Base-by-base conservation (phyloP, 345 rosid genomes). In the Brassica juncea region DNA sequence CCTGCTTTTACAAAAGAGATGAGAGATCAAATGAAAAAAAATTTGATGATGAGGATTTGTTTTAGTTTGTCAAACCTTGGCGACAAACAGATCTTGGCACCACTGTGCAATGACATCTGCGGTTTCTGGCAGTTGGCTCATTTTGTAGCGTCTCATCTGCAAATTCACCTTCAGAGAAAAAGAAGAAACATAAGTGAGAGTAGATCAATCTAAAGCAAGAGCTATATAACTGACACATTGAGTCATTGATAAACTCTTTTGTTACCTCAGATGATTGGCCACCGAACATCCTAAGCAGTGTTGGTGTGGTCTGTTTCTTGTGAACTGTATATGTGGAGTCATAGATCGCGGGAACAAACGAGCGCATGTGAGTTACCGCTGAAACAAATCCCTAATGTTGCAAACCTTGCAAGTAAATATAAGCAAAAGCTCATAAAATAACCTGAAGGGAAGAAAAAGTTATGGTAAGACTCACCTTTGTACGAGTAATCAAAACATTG, bases 71-170 rank as follows among this genome's bases (percentile, higher is more conserved):
- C 34, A 71, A 77, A 89, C 97, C 92, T 92, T 89, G 34, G 92
- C 78, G 74, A 87, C 83, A 73, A 89, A 90, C 44, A 82, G 32
- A 80, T 92, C 93, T 86, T 72, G 88, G 82, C 95, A 92, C 97
- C 93, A 92, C 73, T 89, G 95, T 9, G 91, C 75, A 75, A 90
- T 87, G 47, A 88, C 95, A 55, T 87, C 89, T 10, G 77, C 76
- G 3, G 93, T 84, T 86, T 84, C 90, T 6, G 95, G 97, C 39
- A 92, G 76, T 57, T 88, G 89, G 30, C 82, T 75, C 88, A 87
- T 90, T 30, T 79, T 21, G 78, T 90, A 86, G 16, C 95, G 85
- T 85, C 71, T 82, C 63, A 92, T 81, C 65, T 87, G 87, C 70
- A 92, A 4, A 78, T 84, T 84, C 47, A 92, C 73, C 97, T 92